A percentile compares a stretch with the other conserved stretches of the same genome.
These are phyloP conservation scores for Aspergillus arachidicola DNA, from an alignment of 2,329 filamentous ascomycete species.

Conservation along the genomic window DNA sequence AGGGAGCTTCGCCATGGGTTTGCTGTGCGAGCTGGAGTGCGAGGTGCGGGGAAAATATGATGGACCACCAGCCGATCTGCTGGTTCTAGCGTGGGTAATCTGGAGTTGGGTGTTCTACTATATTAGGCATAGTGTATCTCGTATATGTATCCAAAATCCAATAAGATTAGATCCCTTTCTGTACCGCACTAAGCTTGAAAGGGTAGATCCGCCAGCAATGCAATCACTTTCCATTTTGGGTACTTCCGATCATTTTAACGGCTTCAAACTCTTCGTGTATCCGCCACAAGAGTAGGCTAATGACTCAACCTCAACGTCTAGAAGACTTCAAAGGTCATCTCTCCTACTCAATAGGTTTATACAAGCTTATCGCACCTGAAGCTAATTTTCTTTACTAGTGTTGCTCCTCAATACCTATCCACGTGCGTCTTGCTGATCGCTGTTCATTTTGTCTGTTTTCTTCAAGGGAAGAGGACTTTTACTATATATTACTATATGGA, in stretches of 20 bases:
- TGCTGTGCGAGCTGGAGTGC: background rate
- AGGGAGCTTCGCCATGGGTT: background rate
- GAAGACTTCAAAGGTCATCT: background rate
- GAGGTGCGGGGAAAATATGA: background rate
- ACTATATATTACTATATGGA: rapidly evolving
- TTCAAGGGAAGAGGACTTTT: background rate
- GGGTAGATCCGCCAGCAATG: background rate
- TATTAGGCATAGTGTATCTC: background rate
- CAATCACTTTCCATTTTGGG: no score
- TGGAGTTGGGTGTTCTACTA: background rate
- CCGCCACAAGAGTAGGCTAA: background rate
- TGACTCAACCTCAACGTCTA: background rate
- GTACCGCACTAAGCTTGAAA: background rate
- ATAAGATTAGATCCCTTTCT: background rate
- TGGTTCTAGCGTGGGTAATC: background rate
- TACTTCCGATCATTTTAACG: no score
- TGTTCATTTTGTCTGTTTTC: background rate
- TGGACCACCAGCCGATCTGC: background rate
- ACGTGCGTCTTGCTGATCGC: background rate
- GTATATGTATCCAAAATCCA: background rate
- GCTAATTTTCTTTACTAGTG: background rate
- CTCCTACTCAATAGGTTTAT: background rate
- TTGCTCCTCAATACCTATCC: background rate
- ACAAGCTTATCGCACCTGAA: background rate
- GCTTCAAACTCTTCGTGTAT: background rate